Evolutionary conservation across 176 grass and related monocot species (phyloP).

Genomic region (Musa acuminata): DNA sequence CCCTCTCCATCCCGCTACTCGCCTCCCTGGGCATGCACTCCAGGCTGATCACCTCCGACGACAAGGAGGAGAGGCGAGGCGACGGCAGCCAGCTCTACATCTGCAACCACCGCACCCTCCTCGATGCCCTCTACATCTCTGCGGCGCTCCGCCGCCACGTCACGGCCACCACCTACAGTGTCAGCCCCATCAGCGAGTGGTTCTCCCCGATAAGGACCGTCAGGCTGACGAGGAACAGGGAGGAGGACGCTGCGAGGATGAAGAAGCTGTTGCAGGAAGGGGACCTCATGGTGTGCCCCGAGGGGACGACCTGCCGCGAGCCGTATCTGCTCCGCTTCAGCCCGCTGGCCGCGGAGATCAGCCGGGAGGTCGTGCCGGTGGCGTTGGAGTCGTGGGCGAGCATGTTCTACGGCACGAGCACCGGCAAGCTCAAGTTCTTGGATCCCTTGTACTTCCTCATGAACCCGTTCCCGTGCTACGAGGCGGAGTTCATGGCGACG

Average conservation of each 20-base stretch:
- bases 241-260: conserved; percentile 54
- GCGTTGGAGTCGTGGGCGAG: conserved; percentile 36
- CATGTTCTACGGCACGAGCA: conserved; percentile 80
- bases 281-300: conserved; percentile 69
- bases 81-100: conserved; percentile 27
- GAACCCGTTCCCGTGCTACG: conserved; percentile 54
- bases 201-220: conserved; percentile 63
- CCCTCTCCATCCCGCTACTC: conserved; percentile 30
- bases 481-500: conserved; percentile 47
- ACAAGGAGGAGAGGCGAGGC: neutral
- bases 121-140: conserved; percentile 69
- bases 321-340: conserved; percentile 71
- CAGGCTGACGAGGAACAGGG: conserved; percentile 45
- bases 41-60: conserved; percentile 19
- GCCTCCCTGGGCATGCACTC: conserved; percentile 33
- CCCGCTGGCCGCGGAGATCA: conserved; percentile 44
- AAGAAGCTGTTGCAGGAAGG: conserved; percentile 30
- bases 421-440: conserved; percentile 38
- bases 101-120: conserved; percentile 81
- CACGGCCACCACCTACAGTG: conserved; percentile 49
- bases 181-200: conserved; percentile 56
- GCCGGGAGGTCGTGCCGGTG: conserved; percentile 44
- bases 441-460: conserved; percentile 78
- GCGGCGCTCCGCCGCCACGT: conserved; percentile 47
- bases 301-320: conserved; percentile 87